Conservation (phyloP, 2,329 filamentous ascomycete species). For the Talaromyces amestolkiae region DNA sequence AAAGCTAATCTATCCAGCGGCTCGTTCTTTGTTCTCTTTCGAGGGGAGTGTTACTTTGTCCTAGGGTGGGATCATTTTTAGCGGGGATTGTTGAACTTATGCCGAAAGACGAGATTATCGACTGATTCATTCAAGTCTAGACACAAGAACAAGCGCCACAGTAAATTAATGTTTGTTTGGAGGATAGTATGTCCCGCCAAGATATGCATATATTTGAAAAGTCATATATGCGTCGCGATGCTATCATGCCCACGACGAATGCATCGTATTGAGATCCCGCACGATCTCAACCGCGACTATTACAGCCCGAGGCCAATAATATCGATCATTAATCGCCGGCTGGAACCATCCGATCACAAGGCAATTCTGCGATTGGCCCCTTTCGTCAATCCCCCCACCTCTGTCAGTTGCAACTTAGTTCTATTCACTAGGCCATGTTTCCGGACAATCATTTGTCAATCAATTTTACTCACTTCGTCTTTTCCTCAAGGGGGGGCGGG, state of each 20-base stretch:
- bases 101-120: neutral
- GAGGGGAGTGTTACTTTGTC: neutral
- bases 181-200: neutral
- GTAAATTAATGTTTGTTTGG: neutral
- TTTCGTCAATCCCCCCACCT: neutral
- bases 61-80: neutral
- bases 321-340: conserved; percentile 16
- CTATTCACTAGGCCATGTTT: neutral
- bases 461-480: neutral
- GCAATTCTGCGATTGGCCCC: neutral
- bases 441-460: neutral
- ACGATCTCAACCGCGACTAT: conserved; percentile 19
- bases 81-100: neutral
- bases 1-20: neutral
- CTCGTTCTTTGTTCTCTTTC: conserved; percentile 15
- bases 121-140: neutral
- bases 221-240: conserved; percentile 1
- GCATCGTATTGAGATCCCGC: conserved; percentile 6
- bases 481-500: neutral
- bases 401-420: neutral
- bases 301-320: conserved; percentile 12
- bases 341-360: conserved; percentile 3
- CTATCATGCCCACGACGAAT: neutral
- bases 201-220: neutral
- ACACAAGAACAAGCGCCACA: conserved; percentile 5